Conservation (phyloP, 495 filamentous ascomycete species). For the Penicillium bialowiezense region DNA sequence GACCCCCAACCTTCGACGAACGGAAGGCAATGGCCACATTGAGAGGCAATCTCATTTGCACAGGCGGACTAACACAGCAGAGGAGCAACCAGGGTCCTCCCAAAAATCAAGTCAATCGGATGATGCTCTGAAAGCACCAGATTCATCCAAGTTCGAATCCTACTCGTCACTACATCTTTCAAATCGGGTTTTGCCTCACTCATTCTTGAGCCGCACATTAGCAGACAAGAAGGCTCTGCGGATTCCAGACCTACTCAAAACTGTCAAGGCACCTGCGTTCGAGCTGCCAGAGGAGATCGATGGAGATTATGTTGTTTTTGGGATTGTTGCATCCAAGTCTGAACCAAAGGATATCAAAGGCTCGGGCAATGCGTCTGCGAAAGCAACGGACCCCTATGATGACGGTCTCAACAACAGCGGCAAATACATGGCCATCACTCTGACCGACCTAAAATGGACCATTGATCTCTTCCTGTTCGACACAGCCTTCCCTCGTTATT, state of each 20-base stretch:
- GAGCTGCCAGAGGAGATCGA: conserved; percentile 83
- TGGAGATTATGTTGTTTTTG: conserved; percentile 82
- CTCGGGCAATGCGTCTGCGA: conserved; percentile 39
- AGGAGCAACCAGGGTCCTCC: conserved; percentile 26
- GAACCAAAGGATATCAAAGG: conserved; percentile 67
- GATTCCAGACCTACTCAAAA: conserved; percentile 78
- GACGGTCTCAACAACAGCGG: conserved; percentile 56
- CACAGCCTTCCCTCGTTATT: conserved; percentile 84
- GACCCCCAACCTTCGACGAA: conserved; percentile 39
- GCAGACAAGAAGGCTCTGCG: conserved; percentile 70
- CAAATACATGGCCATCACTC: conserved; percentile 87
- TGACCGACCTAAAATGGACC: conserved; percentile 89
- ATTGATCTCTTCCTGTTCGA: conserved; percentile 91
- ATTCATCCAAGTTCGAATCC: conserved; percentile 66
- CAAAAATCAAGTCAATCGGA: conserved; percentile 7
- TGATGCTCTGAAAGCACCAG: conserved; percentile 20
- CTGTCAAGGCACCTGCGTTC: conserved; percentile 80
- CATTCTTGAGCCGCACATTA: conserved; percentile 69
- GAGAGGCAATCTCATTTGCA: conserved; percentile 21
- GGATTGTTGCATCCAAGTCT: conserved; percentile 82
- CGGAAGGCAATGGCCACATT: conserved; percentile 9
- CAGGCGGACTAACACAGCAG: conserved; percentile 26
- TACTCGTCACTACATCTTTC: conserved; percentile 84
- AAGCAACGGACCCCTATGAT: conserved; percentile 46
- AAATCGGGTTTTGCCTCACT: conserved; percentile 82